A percentile compares a stretch with the other conserved stretches of the same genome.
Conservation (phyloP, 2,329 filamentous ascomycete genomes). For the Rugonectria rugulosa region DNA sequence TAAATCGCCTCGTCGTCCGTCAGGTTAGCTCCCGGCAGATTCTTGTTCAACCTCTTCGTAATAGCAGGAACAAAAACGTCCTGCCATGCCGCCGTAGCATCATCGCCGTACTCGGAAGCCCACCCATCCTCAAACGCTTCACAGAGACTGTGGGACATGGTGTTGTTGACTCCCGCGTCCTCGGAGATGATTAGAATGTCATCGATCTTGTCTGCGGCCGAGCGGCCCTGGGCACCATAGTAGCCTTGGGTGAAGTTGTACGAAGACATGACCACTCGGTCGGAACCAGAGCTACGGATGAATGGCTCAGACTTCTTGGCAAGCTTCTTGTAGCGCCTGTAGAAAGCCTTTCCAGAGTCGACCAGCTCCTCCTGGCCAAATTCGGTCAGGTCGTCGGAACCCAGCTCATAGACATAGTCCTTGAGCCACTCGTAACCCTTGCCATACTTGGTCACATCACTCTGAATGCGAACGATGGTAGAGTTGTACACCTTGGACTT, state of each 20-base stretch:
- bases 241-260: conserved; percentile 80
- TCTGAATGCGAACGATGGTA: conserved; percentile 72
- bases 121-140: conserved; percentile 71
- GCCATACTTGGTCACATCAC: conserved; percentile 62
- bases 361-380: conserved; percentile 75
- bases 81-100: conserved; percentile 65
- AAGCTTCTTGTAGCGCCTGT: conserved; percentile 73
- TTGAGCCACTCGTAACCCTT: conserved; percentile 73
- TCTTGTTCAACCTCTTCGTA: conserved; percentile 70
- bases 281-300: conserved; percentile 73
- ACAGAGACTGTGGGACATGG: conserved; percentile 78
- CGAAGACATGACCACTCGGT: conserved; percentile 77
- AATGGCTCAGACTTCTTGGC: conserved; percentile 69
- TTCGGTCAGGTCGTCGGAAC: conserved; percentile 71
- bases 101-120: conserved; percentile 54
- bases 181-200: conserved; percentile 76
- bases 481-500: conserved; percentile 71
- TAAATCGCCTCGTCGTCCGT: conserved; percentile 68
- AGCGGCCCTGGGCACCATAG: conserved; percentile 54
- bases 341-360: conserved; percentile 80
- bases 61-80: conserved; percentile 72
- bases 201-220: conserved; percentile 55
- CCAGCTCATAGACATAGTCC: conserved; percentile 75
- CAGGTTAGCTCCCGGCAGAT: conserved; percentile 73
- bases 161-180: conserved; percentile 74